Percentiles rank a stretch among this genome's conserved stretches.
phyloP scores from a whole-genome alignment of 2,329 filamentous ascomycete species.

The Raffaelea albimanens region DNA sequence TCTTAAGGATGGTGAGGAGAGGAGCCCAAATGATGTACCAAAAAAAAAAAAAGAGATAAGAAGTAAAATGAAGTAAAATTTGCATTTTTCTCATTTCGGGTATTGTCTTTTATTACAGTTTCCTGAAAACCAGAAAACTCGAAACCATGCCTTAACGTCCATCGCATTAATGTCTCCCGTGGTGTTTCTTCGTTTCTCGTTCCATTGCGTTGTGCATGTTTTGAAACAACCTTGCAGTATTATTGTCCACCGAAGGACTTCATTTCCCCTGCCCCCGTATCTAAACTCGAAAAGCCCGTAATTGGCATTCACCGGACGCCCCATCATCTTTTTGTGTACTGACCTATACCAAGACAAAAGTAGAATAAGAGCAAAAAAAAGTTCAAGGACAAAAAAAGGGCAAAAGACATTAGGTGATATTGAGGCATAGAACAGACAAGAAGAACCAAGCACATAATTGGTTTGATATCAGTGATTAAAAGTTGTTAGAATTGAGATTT shows the following conservation, averaged over 20 bases:
- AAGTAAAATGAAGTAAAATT: not conserved
- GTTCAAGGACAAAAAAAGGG: not conserved
- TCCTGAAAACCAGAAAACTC: too few relatives aligned
- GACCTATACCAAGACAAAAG: not conserved
- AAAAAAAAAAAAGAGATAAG: not conserved
- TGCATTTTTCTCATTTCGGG: slow-evolving; percentile 2
- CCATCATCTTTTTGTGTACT: too few relatives aligned
- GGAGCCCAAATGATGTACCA: slow-evolving; percentile 1
- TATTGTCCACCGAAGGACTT: too few relatives aligned
- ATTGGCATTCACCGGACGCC: too few relatives aligned
- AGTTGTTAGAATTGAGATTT: not conserved
- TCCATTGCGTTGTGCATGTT: not conserved
- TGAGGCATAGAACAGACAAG: too few relatives aligned
- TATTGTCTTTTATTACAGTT: not conserved
- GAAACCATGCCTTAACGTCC: too few relatives aligned
- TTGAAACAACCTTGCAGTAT: not conserved
- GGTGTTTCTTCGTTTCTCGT: not conserved
- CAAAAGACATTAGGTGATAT: not conserved
- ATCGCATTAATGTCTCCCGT: too few relatives aligned
- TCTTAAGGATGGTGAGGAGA: too few relatives aligned
- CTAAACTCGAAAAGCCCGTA: too few relatives aligned
- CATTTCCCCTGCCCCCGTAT: too few relatives aligned
- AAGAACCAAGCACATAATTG: not conserved
- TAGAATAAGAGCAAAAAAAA: not conserved
- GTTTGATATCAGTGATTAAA: not conserved